Percentiles rank a stretch among this genome's conserved stretches.
These are phyloP conservation scores for Cucurbita maxima DNA, from an alignment of 306 rosid species.

Conservation along the genomic window DNA sequence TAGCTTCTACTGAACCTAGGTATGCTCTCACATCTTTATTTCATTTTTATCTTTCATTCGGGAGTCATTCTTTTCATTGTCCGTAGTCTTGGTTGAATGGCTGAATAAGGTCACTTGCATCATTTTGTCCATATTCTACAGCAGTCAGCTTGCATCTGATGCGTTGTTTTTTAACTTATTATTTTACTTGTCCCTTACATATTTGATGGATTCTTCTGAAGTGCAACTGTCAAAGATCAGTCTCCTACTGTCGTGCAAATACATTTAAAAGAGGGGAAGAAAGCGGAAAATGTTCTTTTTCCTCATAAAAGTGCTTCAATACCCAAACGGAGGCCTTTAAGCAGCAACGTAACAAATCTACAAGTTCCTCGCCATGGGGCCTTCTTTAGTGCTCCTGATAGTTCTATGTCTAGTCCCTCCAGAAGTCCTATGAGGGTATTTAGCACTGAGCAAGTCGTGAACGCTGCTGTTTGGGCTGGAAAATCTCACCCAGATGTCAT, in stretches of 20 bases:
- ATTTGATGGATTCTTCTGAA: conserved; percentile 22
- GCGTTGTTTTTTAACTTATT: conserved; percentile 9
- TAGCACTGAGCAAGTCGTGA: conserved; percentile 39
- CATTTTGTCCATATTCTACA: not conserved
- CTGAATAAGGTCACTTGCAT: not conserved
- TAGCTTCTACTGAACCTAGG: conserved; percentile 64
- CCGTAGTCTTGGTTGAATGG: not conserved
- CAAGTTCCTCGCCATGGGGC: conserved; percentile 76
- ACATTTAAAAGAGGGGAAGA: conserved; percentile 43
- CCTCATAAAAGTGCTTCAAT: conserved; percentile 34
- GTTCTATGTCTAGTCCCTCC: conserved; percentile 66
- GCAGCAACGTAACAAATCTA: conserved; percentile 74
- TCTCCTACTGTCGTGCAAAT: conserved; percentile 28
- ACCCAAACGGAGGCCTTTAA: conserved; percentile 66
- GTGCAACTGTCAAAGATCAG: conserved; percentile 62
- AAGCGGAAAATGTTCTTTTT: conserved; percentile 36
- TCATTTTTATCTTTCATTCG: not conserved
- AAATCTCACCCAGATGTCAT: conserved; percentile 36
- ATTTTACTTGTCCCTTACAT: conserved; percentile 26
- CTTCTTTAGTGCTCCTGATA: conserved; percentile 79
- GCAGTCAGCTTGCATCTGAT: not conserved
- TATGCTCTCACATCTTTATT: conserved; percentile 16
- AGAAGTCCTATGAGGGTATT: conserved; percentile 52
- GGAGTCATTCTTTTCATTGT: not conserved
- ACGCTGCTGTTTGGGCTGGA: conserved; percentile 40